Conservation (phyloP, 139 green algal species). For the Tetradesmus lagerheimii region DNA sequence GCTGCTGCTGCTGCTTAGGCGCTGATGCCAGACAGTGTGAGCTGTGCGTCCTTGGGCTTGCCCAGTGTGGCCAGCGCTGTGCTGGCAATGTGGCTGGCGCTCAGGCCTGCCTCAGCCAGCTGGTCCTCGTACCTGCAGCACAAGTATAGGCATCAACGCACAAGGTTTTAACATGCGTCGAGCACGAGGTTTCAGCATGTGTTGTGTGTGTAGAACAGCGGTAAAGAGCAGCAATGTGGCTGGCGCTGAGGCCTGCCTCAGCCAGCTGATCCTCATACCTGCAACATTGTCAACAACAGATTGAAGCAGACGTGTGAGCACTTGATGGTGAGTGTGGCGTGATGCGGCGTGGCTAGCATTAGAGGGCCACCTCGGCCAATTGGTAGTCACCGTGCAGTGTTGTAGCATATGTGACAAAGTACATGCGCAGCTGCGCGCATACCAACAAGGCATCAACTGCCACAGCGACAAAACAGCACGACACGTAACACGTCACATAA, state of each 20-base stretch:
- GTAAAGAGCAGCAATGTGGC: slow-evolving; percentile 81
- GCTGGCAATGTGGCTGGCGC: slow-evolving; percentile 87
- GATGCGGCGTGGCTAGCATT: too few species aligned
- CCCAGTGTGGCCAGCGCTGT: slow-evolving; percentile 88
- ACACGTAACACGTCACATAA: background rate
- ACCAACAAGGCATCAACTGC: too few species aligned
- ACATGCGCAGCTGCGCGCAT: too few species aligned
- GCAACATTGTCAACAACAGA: slow-evolving; percentile 46
- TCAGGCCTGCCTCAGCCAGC: slow-evolving; percentile 92
- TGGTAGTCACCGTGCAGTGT: too few species aligned
- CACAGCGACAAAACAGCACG: background rate
- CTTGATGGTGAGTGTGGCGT: too few species aligned
- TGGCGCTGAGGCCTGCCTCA: slow-evolving; percentile 88
- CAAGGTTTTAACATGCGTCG: background rate
- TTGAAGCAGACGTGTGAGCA: background rate
- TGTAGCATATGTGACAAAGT: too few species aligned
- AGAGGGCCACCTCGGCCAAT: too few species aligned
- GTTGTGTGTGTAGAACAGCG: slow-evolving; percentile 94
- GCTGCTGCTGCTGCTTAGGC: background rate
- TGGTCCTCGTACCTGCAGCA: slow-evolving; percentile 85
- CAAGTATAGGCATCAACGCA: background rate
- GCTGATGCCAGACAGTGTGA: slow-evolving; percentile 45
- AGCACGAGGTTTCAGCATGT: slow-evolving; percentile 60
- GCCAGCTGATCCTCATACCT: slow-evolving; percentile 90
- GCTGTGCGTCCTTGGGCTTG: slow-evolving; percentile 60